Conservation (phyloP, 2,329 filamentous ascomycete species). For the Aspergillus latus region DNA sequence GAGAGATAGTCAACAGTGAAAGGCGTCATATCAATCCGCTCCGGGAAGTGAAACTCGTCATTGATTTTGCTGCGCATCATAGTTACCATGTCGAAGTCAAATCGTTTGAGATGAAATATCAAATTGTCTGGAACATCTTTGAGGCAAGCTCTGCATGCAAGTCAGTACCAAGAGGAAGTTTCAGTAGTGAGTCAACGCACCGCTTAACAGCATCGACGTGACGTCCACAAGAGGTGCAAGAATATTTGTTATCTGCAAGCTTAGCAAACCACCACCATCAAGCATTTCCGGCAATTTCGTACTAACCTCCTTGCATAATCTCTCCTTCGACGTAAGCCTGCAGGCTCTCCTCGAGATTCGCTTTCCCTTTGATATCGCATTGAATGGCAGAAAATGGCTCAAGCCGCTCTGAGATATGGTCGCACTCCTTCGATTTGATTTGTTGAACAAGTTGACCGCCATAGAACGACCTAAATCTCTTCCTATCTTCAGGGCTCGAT, state of each 20-base stretch:
- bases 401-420: slow-evolving; percentile 85
- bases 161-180: background rate
- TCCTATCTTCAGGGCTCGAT: slow-evolving; percentile 64
- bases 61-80: slow-evolving; percentile 90
- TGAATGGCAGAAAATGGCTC: slow-evolving; percentile 94
- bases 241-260: slow-evolving; percentile 85
- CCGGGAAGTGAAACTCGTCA: slow-evolving; percentile 86
- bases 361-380: slow-evolving; percentile 93
- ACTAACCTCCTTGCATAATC: slow-evolving; percentile 81
- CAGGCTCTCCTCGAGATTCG: slow-evolving; percentile 77
- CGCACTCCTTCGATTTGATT: slow-evolving; percentile 90
- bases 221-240: slow-evolving; percentile 83
- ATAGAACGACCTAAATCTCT: slow-evolving; percentile 76
- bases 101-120: slow-evolving; percentile 83
- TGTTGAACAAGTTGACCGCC: slow-evolving; percentile 91
- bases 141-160: slow-evolving; percentile 65
- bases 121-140: slow-evolving; percentile 92
- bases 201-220: slow-evolving; percentile 90
- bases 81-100: slow-evolving; percentile 57
- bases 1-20: slow-evolving; percentile 87
- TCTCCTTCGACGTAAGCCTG: slow-evolving; percentile 96
- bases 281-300: background rate
- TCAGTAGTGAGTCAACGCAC: background rate
- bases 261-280: slow-evolving; percentile 21
- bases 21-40: slow-evolving; percentile 77